These are phyloP conservation scores for Yamagishiella unicocca DNA, from an alignment of 139 green algal genomes.

Conservation along the genomic window DNA sequence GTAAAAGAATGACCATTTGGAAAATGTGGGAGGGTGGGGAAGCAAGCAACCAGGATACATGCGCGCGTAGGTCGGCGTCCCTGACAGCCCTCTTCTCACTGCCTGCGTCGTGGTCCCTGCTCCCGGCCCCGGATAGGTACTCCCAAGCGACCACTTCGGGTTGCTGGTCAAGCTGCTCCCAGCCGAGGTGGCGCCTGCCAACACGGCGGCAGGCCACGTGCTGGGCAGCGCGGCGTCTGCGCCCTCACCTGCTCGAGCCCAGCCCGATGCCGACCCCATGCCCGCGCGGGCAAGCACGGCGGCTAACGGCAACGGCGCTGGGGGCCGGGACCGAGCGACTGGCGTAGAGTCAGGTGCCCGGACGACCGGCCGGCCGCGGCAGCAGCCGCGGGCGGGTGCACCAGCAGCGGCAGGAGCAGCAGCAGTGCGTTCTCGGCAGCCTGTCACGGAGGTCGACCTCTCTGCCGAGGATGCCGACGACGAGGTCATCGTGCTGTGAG, in stretches of 20 bases:
- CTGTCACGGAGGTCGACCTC: neutral
- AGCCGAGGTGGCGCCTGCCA: neutral
- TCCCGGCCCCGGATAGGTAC: slow-evolving; percentile 49
- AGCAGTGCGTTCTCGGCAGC: neutral
- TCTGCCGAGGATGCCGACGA: neutral
- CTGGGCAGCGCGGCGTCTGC: neutral
- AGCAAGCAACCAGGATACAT: no score
- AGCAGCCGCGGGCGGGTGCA: neutral
- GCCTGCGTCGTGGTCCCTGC: neutral
- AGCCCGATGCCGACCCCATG: no score
- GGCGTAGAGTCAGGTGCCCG: neutral
- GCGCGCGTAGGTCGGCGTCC: no score
- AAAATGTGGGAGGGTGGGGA: no score
- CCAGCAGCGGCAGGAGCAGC: no score
- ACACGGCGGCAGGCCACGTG: neutral
- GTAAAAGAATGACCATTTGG: no score
- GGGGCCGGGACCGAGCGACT: no score
- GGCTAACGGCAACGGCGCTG: neutral
- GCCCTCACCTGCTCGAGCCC: neutral
- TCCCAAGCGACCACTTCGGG: slow-evolving; percentile 79
- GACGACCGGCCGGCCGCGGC: neutral
- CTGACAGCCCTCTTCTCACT: no score
- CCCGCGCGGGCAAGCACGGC: no score
- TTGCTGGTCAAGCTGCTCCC: slow-evolving; percentile 60
- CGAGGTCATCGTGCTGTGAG: slow-evolving; percentile 8